Base-by-base conservation (phyloP, 2,329 filamentous ascomycete genomes). In the Ascomycota sp. region DNA sequence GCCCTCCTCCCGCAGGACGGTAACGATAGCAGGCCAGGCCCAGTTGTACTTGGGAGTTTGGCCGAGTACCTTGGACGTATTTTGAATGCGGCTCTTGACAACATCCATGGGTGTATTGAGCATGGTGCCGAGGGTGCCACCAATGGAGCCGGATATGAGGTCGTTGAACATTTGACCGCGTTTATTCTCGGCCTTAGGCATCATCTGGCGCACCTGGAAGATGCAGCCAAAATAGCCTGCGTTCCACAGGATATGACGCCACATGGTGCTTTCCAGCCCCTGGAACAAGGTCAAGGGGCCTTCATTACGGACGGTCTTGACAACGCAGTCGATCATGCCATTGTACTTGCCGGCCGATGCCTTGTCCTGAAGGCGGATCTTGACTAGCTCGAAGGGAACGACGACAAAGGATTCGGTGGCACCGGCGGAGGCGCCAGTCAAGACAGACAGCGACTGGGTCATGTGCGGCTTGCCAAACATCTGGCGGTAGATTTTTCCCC, bases 71-170 rank as follows among this genome's bases (percentile, higher is more conserved):
- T 79, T 86, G 40, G 79, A 65, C 32, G 71, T 82, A 59, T 98
- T 98, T 57, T 98, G 89, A 42, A 98, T 98, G 38, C 89, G 76
- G 40, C 80, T 91, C 69, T 98, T 98, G 59, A 95, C 85, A 13
- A 95, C 86, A 47, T 95, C 85, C 71, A 93, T 75, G 33, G 85
- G 83, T 3, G 86, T 95, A 64, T 98, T 98, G 38, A 95, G 50
- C 25, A 94, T 67, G 3, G 86, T 98, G 52, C 89, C 86, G 30
- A 65, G 44, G 15, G 85, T 95, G 36, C 89, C 89, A 56, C 89
- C 89, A 38, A 93, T 56, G 26, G 76, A 66, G 51, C 89, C 89
- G 13, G 83, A 83, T 32, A 92, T 57, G 39, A 98, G 58, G 46
- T 98, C 85, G 50, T 93, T 94, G 34, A 67, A 57, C 56, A 92